phyloP scores from a whole-genome alignment of 805 yeast genomes.

The Saccharomycopsis sp. region DNA sequence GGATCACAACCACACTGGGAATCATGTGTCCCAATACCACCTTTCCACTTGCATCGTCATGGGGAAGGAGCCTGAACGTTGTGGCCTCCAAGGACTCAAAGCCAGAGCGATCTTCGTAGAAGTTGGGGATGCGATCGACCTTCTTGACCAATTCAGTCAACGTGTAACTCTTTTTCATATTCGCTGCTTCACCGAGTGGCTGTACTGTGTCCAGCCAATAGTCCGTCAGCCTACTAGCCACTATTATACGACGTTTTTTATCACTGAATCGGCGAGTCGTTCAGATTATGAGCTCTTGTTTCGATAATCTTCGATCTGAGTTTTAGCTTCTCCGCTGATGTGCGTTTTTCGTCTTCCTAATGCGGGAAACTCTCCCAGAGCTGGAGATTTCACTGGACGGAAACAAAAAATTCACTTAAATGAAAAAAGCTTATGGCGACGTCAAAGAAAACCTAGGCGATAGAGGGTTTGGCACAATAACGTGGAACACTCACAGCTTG shows the following conservation, averaged over 20 bases:
- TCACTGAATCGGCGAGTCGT: no score
- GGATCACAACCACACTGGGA: constrained; percentile 26
- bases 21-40: constrained; percentile 31
- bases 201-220: no score
- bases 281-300: no score
- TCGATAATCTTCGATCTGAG: background rate
- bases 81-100: constrained; percentile 8
- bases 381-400: background rate
- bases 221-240: no score
- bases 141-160: background rate
- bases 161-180: background rate
- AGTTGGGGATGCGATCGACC: background rate
- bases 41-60: constrained; percentile 24
- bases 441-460: background rate
- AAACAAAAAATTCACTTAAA: background rate
- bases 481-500: no score
- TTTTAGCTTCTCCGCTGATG: no score
- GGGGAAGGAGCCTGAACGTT: constrained; percentile 28
- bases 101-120: background rate
- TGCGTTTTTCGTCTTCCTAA: background rate
- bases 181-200: background rate
- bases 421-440: background rate
- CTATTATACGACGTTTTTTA: no score
- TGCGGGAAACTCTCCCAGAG: background rate
- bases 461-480: background rate